Conservation (phyloP, 495 filamentous ascomycete genomes). For the Podospora sp. region DNA sequence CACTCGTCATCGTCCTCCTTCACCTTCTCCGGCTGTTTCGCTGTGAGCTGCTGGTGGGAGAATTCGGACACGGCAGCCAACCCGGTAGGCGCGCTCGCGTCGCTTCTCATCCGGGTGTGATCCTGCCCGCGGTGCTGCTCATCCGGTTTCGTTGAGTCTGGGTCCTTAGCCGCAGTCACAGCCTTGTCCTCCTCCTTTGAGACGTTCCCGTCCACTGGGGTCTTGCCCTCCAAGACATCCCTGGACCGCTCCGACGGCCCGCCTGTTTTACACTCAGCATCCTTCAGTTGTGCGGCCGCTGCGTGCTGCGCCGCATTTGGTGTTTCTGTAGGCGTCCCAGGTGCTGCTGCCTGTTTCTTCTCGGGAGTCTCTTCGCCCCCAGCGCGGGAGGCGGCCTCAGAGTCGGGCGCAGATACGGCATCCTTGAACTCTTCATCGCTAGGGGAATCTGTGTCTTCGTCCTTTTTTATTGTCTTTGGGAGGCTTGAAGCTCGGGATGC, state of each 20-base stretch:
- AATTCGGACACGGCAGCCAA: constrained; percentile 68
- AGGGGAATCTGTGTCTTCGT: constrained; percentile 21
- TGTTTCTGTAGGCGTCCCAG: background rate
- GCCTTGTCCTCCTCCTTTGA: constrained; percentile 28
- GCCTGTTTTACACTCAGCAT: background rate
- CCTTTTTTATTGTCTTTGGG: background rate
- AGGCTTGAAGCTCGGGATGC: background rate
- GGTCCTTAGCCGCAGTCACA: constrained; percentile 18
- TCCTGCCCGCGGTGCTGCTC: constrained; percentile 19
- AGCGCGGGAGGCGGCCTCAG: constrained; percentile 36
- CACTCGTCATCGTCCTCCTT: constrained; percentile 67
- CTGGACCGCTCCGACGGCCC: background rate
- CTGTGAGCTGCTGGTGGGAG: constrained; percentile 83
- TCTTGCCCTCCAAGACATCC: background rate
- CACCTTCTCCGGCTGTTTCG: constrained; percentile 51
- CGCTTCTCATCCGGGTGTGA: constrained; percentile 37
- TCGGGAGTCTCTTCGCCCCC: constrained; percentile 24
- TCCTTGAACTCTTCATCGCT: constrained; percentile 44
- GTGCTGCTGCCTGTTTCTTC: constrained; percentile 13
- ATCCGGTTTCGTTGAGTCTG: constrained; percentile 4
- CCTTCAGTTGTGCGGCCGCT: background rate
- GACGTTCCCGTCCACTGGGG: background rate
- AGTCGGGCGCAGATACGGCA: constrained; percentile 39
- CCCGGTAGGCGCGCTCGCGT: constrained; percentile 22
- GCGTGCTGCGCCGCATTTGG: background rate